Conservation (phyloP, 129 eudicot genomes). For the Helianthus tuberosus region DNA sequence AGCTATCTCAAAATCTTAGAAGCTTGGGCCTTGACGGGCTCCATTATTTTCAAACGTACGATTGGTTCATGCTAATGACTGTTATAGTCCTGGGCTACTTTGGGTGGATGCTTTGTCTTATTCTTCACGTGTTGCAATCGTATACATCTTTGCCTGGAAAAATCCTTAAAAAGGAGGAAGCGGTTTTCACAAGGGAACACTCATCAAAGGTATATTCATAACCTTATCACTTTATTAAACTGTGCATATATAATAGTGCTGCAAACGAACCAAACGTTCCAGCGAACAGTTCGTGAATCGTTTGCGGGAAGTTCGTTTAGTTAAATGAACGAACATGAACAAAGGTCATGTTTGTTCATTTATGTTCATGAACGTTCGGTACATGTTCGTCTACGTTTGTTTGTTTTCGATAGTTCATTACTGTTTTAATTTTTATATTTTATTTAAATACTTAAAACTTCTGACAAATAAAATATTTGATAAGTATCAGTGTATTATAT, state of each 20-base stretch:
- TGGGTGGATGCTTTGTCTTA: constrained; percentile 92
- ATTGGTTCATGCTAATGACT: constrained; percentile 97
- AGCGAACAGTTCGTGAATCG: no score
- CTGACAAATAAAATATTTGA: no score
- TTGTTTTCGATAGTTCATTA: no score
- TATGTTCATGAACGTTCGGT: no score
- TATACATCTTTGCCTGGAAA: constrained; percentile 74
- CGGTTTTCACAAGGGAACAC: constrained; percentile 42
- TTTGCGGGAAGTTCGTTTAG: no score
- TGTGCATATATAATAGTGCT: neutral
- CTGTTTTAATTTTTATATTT: no score
- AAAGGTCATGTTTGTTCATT: no score
- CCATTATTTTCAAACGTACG: constrained; percentile 96
- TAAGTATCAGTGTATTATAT: no score
- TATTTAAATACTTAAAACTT: no score
- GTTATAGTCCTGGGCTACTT: constrained; percentile 86
- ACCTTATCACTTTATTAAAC: neutral
- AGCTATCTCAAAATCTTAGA: constrained; percentile 70
- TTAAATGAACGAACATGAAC: no score
- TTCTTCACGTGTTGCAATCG: constrained; percentile 89
- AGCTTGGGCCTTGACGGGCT: constrained; percentile 86
- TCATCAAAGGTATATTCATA: constrained; percentile 51
- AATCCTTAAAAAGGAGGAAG: constrained; percentile 56
- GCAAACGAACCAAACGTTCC: no score
- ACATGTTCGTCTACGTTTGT: no score